Conservation (phyloP, 2,329 filamentous ascomycete genomes). For the Aspergillus costaricaensis region DNA sequence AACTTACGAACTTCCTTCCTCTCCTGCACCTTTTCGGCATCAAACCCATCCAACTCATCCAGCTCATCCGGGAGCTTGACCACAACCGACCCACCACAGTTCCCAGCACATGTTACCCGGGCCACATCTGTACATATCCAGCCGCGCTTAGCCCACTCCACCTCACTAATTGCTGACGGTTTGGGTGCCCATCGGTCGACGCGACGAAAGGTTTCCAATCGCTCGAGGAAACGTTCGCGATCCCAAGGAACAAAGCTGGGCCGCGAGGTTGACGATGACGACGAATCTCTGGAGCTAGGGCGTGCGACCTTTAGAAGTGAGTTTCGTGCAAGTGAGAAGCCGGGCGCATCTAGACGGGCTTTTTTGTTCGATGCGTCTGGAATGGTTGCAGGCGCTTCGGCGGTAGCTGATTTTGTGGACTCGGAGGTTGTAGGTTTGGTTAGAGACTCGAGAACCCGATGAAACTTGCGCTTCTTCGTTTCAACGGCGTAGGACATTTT, state of each 20-base stretch:
- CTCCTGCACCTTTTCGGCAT: slow-evolving; percentile 44
- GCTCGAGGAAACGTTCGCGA: slow-evolving; percentile 75
- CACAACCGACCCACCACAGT: slow-evolving; percentile 80
- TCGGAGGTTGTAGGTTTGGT: slow-evolving; percentile 35
- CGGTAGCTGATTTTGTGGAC: slow-evolving; percentile 16
- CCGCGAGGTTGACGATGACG: slow-evolving; percentile 37
- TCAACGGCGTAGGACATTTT: slow-evolving; percentile 49
- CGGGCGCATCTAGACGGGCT: slow-evolving; percentile 31
- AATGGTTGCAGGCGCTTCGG: slow-evolving; percentile 23
- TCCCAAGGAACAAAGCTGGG: slow-evolving; percentile 86
- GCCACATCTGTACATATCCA: slow-evolving; percentile 86
- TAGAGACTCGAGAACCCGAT: slow-evolving; percentile 49
- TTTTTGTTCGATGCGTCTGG: slow-evolving; percentile 39
- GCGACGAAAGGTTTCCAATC: slow-evolving; percentile 85
- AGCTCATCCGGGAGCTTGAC: slow-evolving; percentile 74
- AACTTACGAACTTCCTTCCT: slow-evolving; percentile 47
- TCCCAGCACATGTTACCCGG: slow-evolving; percentile 75
- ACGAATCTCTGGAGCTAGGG: slow-evolving; percentile 31
- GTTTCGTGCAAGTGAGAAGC: slow-evolving; percentile 26
- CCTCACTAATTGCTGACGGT: slow-evolving; percentile 79
- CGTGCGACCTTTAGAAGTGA: slow-evolving; percentile 31
- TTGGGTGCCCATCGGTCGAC: slow-evolving; percentile 94
- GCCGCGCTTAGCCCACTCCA: slow-evolving; percentile 91
- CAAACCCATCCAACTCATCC: slow-evolving; percentile 52
- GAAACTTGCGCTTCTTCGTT: slow-evolving; percentile 51